phyloP scores from a whole-genome alignment of 2,329 filamentous ascomycete genomes.

The Sordariomycetes sp. region DNA sequence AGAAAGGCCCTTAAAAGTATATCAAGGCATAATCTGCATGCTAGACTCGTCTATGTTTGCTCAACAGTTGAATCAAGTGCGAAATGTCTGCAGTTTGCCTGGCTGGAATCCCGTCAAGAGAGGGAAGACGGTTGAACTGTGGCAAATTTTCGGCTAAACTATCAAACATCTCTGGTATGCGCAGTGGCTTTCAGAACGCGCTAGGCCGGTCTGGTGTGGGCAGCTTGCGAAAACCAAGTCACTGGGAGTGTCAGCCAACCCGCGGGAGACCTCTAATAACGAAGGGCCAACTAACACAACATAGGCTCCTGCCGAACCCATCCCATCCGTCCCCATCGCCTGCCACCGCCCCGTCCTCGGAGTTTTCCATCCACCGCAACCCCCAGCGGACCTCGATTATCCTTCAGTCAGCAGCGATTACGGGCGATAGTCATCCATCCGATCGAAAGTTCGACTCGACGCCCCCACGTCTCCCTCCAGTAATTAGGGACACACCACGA shows the following conservation, averaged over 20 bases:
- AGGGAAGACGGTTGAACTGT: background rate
- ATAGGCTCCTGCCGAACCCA: background rate
- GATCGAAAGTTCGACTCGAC: background rate
- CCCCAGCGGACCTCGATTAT: background rate
- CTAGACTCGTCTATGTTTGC: background rate
- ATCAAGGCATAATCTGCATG: background rate
- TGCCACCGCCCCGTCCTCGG: background rate
- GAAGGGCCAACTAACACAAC: background rate
- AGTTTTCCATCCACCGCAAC: background rate
- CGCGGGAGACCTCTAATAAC: background rate
- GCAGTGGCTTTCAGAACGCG: background rate
- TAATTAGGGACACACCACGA: background rate
- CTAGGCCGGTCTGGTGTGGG: background rate
- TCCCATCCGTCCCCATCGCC: background rate
- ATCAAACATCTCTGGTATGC: background rate
- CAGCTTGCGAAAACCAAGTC: constrained; percentile 1
- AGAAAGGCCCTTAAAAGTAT: background rate
- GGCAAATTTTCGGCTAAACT: background rate
- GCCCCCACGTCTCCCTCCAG: background rate
- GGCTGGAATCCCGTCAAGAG: background rate
- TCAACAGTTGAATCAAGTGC: background rate
- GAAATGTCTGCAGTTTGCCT: background rate
- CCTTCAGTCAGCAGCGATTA: background rate
- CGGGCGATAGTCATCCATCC: background rate
- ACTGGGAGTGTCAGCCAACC: background rate